Evolutionary conservation across 768 basidiomycete species (phyloP), one percentile per base, ranked within the genome.

Genomic region (Macrolepiota dolichaula): DNA sequence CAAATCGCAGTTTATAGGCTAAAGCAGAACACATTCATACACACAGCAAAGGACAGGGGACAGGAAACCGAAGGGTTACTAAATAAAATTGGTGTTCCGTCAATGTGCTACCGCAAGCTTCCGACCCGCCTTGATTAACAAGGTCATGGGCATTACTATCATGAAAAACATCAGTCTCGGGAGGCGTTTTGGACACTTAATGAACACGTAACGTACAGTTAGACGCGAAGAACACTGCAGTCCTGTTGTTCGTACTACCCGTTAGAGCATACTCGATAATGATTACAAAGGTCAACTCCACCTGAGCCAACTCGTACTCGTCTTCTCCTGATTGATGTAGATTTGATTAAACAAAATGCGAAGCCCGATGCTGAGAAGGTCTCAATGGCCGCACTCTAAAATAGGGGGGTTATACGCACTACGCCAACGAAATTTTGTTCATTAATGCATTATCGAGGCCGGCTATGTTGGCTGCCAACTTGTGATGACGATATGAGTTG

Each of bases 401-500:
- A 4, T 32, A 7, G 32, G 3, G 35, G 36, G 11, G 25, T 11
- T 19, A 17, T n/a, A 65, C 73, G 61, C 50, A 74, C 73, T 72
- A 77, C n/a, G 66, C 64, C 11, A 70, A 51, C 27, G 74, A 67
- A 47, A 69, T 66, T n/a, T 62, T 66, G 49, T 77, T 76, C 63
- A 77, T 62, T 36, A 66, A 70, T 27, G 57, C 59, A 51, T 70
- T 64, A 37, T 74, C 71, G 10, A 77, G 54, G 10, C 73, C 72
- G 3, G 70, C 73, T 13, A 68, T 59, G 55, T 71, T 71, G 15
- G 69, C 74, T 15, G 69, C 74, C 27, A 76, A 62, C 72, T 74
- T 51, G 47, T 32, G 12, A 10, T 24, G 12, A 19, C 1, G 40
- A 13, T 12, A 10, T 24, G 22, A 49, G 25, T 27, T 13, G n/a